A percentile compares a stretch with the other conserved stretches of the same genome.
These are phyloP conservation scores for Puccinia hordei DNA, from an alignment of 1,284 basidiomycete species.

Conservation along the genomic window DNA sequence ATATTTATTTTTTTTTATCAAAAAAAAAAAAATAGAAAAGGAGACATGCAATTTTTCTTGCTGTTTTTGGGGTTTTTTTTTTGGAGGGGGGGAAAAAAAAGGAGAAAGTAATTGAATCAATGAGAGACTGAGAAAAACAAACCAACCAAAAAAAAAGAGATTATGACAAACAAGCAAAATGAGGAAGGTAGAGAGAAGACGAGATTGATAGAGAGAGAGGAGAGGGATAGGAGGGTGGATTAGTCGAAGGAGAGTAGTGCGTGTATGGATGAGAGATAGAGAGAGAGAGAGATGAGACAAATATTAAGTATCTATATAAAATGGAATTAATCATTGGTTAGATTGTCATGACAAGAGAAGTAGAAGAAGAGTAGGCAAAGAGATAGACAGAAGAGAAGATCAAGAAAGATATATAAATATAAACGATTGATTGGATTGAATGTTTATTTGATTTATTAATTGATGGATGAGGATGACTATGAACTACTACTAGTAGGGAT, in stretches of 20 bases:
- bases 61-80: too few relatives aligned
- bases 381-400: background rate
- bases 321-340: background rate
- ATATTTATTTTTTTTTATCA: too few relatives aligned
- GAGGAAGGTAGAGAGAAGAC: background rate
- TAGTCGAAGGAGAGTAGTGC: background rate
- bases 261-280: background rate
- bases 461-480: background rate
- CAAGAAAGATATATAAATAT: background rate
- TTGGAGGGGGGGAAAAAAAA: too few relatives aligned
- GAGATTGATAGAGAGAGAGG: background rate
- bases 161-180: background rate
- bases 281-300: background rate
- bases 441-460: background rate
- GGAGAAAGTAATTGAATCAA: background rate
- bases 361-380: background rate
- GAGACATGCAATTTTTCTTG: too few relatives aligned
- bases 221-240: background rate
- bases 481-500: background rate
- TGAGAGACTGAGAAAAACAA: slow-evolving; percentile 16
- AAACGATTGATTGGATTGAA: background rate
- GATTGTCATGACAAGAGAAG: background rate
- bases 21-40: too few relatives aligned
- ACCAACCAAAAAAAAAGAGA: background rate
- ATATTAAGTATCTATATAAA: background rate